Base-by-base conservation (phyloP, 352 stramenopile genomes). In the Elongisporangium senticosum region DNA sequence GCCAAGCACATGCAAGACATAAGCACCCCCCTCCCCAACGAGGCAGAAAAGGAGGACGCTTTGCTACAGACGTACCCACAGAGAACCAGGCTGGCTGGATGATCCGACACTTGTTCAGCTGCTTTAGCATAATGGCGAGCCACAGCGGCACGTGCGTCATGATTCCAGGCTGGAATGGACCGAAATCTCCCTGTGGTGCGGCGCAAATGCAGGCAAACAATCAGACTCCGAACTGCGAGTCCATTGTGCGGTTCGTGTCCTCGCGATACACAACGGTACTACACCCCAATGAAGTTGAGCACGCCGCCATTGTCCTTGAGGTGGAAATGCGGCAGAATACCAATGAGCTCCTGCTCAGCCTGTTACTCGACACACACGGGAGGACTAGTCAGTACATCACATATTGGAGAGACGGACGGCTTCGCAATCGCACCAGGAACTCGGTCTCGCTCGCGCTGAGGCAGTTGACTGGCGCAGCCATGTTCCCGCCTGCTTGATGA, bases 71-170 rank as follows among this genome's bases (percentile, higher is more conserved):
- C 62, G 2, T 58, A 86, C 84, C 87, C 22, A 91, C 79, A 8
- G 79, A 89, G 57, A 96, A 82, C 87, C 87, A 96, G 6, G 74
- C 69, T 15, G 87, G 87, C 28, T 79, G 71, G 26, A 95, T 63
- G 61, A 96, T 89, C 22, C 83, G 82, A 55, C 86, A 95, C 65
- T 94, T 93, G 74, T 95, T 79, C 50, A 93, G 76, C 63, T 96
- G 82, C 49, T 92, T 91, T 33, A 96, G 83, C 77, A 90, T 87
- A 19, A 96, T 77, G 28, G 87, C 87, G n/a, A 96, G 82, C 87
- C 87, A 96, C 19, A 96, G 64, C 47, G 87, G 86, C 48, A 96
- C 87, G 37, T 90, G 73, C 56, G 79, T 85, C 39, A 75, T 89
- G 50, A 92, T 95, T 14, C 87, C 84, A 6, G 86, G 80, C 61